Conservation (phyloP, 352 stramenopile species). For the Pythium rhizo-oryzae region DNA sequence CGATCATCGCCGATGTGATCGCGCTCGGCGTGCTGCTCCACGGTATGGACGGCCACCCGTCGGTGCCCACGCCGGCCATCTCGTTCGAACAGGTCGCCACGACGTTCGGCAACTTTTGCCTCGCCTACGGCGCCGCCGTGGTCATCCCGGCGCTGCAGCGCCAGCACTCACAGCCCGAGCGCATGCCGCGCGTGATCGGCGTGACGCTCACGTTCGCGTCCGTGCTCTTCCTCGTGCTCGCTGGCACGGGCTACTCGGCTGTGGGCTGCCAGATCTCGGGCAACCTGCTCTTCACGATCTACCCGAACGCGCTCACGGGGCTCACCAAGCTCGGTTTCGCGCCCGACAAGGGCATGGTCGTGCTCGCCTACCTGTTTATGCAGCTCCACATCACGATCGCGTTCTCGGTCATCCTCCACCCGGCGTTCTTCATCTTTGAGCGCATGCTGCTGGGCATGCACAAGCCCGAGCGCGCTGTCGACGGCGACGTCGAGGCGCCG, state of each 20-base stretch:
- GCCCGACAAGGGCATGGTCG: slow-evolving; percentile 34
- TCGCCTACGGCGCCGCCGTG: slow-evolving; percentile 65
- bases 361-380: slow-evolving; percentile 53
- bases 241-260: slow-evolving; percentile 48
- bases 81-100: slow-evolving; percentile 54
- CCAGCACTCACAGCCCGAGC: slow-evolving; percentile 57
- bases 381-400: slow-evolving; percentile 55
- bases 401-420: slow-evolving; percentile 62
- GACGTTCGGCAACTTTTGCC: slow-evolving; percentile 64
- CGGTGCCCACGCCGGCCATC: slow-evolving; percentile 43
- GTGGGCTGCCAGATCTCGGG: slow-evolving; percentile 68
- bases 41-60: slow-evolving; percentile 57
- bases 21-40: slow-evolving; percentile 49
- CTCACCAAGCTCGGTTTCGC: slow-evolving; percentile 35
- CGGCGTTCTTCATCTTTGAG: slow-evolving; percentile 56
- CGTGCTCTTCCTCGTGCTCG: slow-evolving; percentile 50
- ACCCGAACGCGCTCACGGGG: slow-evolving; percentile 35
- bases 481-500: slow-evolving; percentile 22
- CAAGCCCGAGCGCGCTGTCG: slow-evolving; percentile 24
- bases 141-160: slow-evolving; percentile 66
- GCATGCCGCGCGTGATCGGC: slow-evolving; percentile 63
- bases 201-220: slow-evolving; percentile 61
- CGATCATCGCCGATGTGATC: slow-evolving; percentile 61
- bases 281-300: slow-evolving; percentile 74
- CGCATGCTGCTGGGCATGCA: slow-evolving; percentile 57